These are phyloP conservation scores for Haematococcus sp. DNA, from an alignment of 139 green algal species.

Conservation along the genomic window DNA sequence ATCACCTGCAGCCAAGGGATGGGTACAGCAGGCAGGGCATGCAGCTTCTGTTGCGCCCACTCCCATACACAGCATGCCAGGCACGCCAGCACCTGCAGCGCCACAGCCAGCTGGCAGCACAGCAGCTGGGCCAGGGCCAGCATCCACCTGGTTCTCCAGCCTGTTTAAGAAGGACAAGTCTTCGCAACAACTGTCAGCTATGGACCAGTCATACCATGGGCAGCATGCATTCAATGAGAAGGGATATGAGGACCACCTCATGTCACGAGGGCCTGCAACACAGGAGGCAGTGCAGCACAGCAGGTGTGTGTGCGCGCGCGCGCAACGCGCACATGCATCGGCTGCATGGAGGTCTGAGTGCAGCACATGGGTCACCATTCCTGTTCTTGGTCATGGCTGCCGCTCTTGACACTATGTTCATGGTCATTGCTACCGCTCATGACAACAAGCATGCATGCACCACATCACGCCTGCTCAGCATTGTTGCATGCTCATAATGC, in stretches of 20 bases:
- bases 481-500: slow-evolving; percentile 26
- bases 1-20: no score
- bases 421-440: no score
- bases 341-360: no score
- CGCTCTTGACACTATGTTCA: no score
- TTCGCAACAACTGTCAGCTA: no score
- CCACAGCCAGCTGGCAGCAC: not conserved
- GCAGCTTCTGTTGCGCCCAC: no score
- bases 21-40: no score
- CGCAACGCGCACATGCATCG: not conserved
- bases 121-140: not conserved
- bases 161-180: slow-evolving; percentile 1
- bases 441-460: no score
- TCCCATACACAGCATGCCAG: not conserved
- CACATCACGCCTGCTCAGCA: no score
- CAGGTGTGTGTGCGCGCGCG: not conserved
- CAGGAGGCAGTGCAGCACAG: not conserved
- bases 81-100: not conserved
- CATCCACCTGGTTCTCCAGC: slow-evolving; percentile 1
- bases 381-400: no score
- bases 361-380: no score
- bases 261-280: not conserved
- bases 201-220: not conserved
- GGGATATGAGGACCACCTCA: slow-evolving; percentile 16
- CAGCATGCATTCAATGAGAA: slow-evolving; percentile 13